Evolutionary conservation across 371 early-diverging fungal genomes (phyloP), one percentile per base, ranked within the genome.

Genomic region (Haplosporangium sp.): DNA sequence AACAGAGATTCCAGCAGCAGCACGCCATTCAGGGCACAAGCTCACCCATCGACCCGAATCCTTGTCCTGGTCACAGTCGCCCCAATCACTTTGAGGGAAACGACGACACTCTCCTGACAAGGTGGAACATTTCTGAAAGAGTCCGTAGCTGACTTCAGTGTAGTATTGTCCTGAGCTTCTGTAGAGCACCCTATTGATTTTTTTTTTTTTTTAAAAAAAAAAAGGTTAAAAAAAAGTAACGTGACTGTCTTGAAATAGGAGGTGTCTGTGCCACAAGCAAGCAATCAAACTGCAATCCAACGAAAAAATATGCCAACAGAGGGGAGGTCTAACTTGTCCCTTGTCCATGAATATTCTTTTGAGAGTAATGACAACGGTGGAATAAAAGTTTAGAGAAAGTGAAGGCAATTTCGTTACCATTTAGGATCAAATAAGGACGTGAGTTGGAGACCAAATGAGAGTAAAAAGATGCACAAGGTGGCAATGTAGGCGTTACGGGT

Each of bases 21-120:
- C 48, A 19, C 82, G 72, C 82, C 82, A 82, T 42, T 82, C 82
- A 19, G 59, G 17, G 34, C 82, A 82, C 39, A 82, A 45, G 63
- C 75, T 72, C 35, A 82, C 76, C 72, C 66, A 69, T 13, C 71
- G 70, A 45, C 47, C 56, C 11, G 72, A 71, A 4, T 64, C 69
- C 53, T 72, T 69, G 58, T 82, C 82, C 11, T 82, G 75, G 50
- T 75, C 76, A 59, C 82, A 82, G 44, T 82, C 82, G 17, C 76
- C 82, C 72, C 72, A 82, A 2, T 68, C 58, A 13, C 63, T 65
- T 61, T 69, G 69, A 4, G 82, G 82, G 72, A 82, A 82, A 4
- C 82, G 82, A 37, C 82, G 82, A 37, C 82, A 82, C 45, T 82
- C 82, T 40, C 65, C 76, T 6, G 82, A 75, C 55, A 82, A 60